Evolutionary conservation across 345 rosid genomes (phyloP).

Genomic region (Camelina laxa): DNA sequence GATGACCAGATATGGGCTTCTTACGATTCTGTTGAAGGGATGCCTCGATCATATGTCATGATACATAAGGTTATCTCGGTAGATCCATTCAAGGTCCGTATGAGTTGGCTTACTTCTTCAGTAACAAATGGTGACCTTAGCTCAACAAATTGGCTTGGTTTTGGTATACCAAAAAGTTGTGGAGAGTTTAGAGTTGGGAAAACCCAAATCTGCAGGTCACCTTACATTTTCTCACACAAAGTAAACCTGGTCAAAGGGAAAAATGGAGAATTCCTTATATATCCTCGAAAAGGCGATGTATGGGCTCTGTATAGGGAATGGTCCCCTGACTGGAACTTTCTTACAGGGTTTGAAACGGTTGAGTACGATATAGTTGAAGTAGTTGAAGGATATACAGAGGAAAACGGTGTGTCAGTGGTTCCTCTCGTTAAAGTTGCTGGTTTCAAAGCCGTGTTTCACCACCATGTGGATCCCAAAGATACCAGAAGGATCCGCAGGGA

Average conservation of each 20-base stretch:
- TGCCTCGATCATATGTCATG: conserved; percentile 76
- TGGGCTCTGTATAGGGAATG: conserved; percentile 78
- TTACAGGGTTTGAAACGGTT: conserved; percentile 48
- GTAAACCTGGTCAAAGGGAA: conserved; percentile 52
- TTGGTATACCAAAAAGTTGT: conserved; percentile 64
- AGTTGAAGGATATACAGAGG: conserved; percentile 67
- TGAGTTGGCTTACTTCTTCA: conserved; percentile 64
- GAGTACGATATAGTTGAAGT: conserved; percentile 76
- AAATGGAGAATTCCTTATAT: conserved; percentile 52
- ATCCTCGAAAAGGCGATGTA: conserved; percentile 67
- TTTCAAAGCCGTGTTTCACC: conserved; percentile 62
- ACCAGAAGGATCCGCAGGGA: conserved; percentile 55
- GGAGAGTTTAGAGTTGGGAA: conserved; percentile 63
- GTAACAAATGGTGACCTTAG: conserved; percentile 54
- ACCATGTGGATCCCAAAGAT: conserved; percentile 53
- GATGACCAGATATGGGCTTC: conserved; percentile 75
- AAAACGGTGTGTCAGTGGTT: conserved; percentile 56
- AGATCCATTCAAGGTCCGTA: conserved; percentile 62
- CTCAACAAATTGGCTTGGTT: conserved; percentile 67
- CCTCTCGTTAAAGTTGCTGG: conserved; percentile 73
- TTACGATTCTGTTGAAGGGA: conserved; percentile 68
- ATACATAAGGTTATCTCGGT: conserved; percentile 58
- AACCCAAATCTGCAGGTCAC: conserved; percentile 49
- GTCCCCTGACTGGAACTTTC: conserved; percentile 70
- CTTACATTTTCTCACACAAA: conserved; percentile 69